A percentile compares a stretch with the other conserved stretches of the same genome.
Conservation (phyloP, 2,329 filamentous ascomycete species). For the Cyphellophora europaea region DNA sequence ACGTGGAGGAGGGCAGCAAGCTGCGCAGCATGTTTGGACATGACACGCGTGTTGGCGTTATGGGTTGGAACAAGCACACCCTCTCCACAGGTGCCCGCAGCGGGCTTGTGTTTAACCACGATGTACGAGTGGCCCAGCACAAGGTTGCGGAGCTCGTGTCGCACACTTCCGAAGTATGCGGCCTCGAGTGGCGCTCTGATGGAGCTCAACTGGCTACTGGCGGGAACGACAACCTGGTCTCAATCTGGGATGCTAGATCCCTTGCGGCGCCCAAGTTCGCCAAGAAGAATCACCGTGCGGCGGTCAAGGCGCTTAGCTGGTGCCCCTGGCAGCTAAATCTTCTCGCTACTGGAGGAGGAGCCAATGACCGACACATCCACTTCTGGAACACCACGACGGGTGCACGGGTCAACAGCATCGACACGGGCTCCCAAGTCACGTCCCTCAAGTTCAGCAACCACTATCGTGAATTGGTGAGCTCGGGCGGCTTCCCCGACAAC, state of each 20-base stretch:
- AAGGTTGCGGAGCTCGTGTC: conserved; percentile 95
- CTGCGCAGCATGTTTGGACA: conserved; percentile 98
- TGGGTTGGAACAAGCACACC: conserved; percentile 99
- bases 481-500: conserved; percentile 98
- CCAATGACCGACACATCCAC: conserved; percentile 95
- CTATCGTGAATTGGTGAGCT: conserved; percentile 97
- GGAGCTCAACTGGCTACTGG: conserved; percentile 94
- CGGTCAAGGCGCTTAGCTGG: conserved; percentile 96
- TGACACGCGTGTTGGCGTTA: conserved; percentile 90
- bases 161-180: conserved; percentile 95
- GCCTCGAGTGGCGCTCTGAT: conserved; percentile 94
- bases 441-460: conserved; percentile 92
- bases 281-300: conserved; percentile 99
- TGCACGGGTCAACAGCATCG: conserved; percentile 96
- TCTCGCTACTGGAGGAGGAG: conserved; percentile 89
- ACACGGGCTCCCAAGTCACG: conserved; percentile 95
- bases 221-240: conserved; percentile 97
- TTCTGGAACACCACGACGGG: conserved; percentile 99
- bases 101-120: conserved; percentile 86
- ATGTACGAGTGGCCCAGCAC: conserved; percentile 94
- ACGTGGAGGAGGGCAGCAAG: conserved; percentile 71
- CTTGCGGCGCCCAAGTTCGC: conserved; percentile 93
- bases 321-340: conserved; percentile 98
- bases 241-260: conserved; percentile 96
- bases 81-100: conserved; percentile 91